Percentiles rank a stretch among this genome's conserved stretches.
Conservation (phyloP, 495 filamentous ascomycete genomes). For the Viridothelium virens region DNA sequence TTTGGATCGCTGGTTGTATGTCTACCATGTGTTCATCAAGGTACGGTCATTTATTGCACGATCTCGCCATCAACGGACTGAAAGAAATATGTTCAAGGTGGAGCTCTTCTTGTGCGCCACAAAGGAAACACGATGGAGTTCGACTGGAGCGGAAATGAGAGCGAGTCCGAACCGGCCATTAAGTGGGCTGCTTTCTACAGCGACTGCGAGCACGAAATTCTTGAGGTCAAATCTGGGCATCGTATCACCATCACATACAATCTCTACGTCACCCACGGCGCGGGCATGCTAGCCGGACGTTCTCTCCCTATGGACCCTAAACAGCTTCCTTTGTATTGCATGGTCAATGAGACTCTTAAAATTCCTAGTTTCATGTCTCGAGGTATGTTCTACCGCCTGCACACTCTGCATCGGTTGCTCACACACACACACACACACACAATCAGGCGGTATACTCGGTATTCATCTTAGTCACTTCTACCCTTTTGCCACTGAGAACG, state of each 20-base stretch:
- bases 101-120: conserved; percentile 35
- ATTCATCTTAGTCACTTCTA: conserved; percentile 17
- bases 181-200: conserved; percentile 57
- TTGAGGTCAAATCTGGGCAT: conserved; percentile 44
- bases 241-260: conserved; percentile 55
- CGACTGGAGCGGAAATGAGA: conserved; percentile 36
- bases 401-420: neutral
- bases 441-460: conserved; percentile 14
- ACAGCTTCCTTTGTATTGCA: conserved; percentile 13
- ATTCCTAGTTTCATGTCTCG: conserved; percentile 13
- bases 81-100: conserved; percentile 20
- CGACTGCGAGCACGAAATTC: conserved; percentile 55
- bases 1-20: conserved; percentile 52
- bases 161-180: conserved; percentile 27
- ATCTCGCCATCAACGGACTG: neutral
- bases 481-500: conserved; percentile 6
- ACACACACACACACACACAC: too few species aligned
- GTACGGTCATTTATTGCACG: conserved; percentile 20
- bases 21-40: conserved; percentile 43
- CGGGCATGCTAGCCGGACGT: conserved; percentile 12
- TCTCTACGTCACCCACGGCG: conserved; percentile 36
- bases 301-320: conserved; percentile 2
- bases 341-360: neutral
- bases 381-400: neutral
- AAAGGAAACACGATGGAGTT: conserved; percentile 32